These are phyloP conservation scores for Arachnopeziza araneosa DNA, from an alignment of 2,329 filamentous ascomycete species.

Conservation along the genomic window DNA sequence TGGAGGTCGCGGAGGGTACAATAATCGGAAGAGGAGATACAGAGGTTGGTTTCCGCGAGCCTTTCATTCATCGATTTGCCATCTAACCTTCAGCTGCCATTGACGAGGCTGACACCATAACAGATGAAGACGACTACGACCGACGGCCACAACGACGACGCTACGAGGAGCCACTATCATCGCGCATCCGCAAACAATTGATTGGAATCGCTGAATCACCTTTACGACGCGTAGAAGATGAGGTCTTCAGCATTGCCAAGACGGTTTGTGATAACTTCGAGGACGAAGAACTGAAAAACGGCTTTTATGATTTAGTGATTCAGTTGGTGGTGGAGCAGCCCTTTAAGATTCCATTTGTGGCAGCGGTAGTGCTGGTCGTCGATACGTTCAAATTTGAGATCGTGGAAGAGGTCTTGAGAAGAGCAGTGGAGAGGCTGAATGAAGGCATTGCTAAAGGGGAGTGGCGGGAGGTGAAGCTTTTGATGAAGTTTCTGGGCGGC, in stretches of 20 bases:
- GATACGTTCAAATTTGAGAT: slow-evolving; percentile 76
- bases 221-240: slow-evolving; percentile 71
- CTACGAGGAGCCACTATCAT: slow-evolving; percentile 65
- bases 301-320: slow-evolving; percentile 67
- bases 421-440: slow-evolving; percentile 57
- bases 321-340: slow-evolving; percentile 86
- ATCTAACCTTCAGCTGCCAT: neutral
- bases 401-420: slow-evolving; percentile 62
- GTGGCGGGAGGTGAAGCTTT: slow-evolving; percentile 88
- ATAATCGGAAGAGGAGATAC: slow-evolving; percentile 70
- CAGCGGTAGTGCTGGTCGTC: slow-evolving; percentile 71
- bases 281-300: slow-evolving; percentile 69
- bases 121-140: slow-evolving; percentile 75
- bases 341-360: slow-evolving; percentile 94
- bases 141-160: slow-evolving; percentile 67
- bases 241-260: slow-evolving; percentile 68
- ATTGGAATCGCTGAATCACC: slow-evolving; percentile 78
- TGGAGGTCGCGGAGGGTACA: slow-evolving; percentile 38
- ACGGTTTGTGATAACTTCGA: slow-evolving; percentile 78
- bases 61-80: neutral
- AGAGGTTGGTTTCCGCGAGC: slow-evolving; percentile 53
- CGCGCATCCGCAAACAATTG: slow-evolving; percentile 72
- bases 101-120: slow-evolving; percentile 23
- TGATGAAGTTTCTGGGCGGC: slow-evolving; percentile 84
- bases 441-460: slow-evolving; percentile 63